Conservation (phyloP, 805 yeast genomes). For the Spathaspora hagerdaliae region DNA sequence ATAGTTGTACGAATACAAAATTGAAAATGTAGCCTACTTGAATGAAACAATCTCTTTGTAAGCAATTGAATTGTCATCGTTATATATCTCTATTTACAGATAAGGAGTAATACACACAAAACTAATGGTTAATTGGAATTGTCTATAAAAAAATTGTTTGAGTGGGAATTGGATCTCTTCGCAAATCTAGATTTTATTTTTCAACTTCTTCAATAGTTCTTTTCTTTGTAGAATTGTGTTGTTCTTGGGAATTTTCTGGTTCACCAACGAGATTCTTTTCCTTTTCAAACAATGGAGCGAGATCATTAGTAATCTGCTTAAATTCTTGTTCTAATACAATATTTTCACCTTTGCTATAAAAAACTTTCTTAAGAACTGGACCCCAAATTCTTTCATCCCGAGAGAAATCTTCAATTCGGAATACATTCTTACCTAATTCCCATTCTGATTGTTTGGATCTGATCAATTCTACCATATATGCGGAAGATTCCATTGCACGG, state of each 20-base stretch:
- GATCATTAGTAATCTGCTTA: conserved; percentile 6
- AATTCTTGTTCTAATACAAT: conserved; percentile 24
- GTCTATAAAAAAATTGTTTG: too few species aligned
- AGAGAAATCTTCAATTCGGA: conserved; percentile 63
- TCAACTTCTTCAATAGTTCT: conserved; percentile 19
- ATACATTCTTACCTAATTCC: conserved; percentile 68
- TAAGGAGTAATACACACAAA: too few species aligned
- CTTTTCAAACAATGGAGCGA: not conserved
- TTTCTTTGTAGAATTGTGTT: conserved; percentile 9
- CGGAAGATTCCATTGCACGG: conserved; percentile 70
- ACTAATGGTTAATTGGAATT: too few species aligned
- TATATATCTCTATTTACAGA: too few species aligned
- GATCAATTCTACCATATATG: conserved; percentile 82
- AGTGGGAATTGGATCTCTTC: not conserved
- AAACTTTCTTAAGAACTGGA: conserved; percentile 51
- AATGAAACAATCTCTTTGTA: not conserved
- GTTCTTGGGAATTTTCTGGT: conserved; percentile 1
- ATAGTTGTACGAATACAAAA: conserved; percentile 10
- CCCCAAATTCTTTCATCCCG: conserved; percentile 68
- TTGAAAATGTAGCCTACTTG: not conserved
- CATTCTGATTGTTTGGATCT: conserved; percentile 80
- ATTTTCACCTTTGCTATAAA: conserved; percentile 31
- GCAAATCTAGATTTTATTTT: not conserved
- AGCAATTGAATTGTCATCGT: not conserved
- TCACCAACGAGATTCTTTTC: not conserved